phyloP scores from a whole-genome alignment of 148 eudicot genomes.

The Talinum fruticosum region DNA sequence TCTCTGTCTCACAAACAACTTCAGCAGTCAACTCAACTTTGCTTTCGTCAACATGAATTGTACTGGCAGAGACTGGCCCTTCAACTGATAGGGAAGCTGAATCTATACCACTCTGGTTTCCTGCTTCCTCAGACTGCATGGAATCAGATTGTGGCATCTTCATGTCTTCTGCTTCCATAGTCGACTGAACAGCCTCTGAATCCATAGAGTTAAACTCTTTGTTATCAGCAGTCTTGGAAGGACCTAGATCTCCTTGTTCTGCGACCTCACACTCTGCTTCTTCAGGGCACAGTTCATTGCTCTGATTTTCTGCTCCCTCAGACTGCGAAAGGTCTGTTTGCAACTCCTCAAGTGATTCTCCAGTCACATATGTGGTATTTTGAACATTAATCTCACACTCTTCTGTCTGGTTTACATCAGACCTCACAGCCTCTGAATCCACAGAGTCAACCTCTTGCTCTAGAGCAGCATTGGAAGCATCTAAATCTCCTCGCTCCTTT shows the following conservation, averaged over 20 bases:
- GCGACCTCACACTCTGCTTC: neutral
- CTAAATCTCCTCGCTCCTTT: conserved; percentile 14
- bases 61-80: neutral
- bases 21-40: conserved; percentile 19
- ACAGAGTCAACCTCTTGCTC: conserved; percentile 7
- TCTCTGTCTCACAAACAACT: conserved; percentile 21
- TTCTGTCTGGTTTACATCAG: neutral
- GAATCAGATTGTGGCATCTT: conserved; percentile 7
- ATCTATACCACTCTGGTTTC: conserved; percentile 2
- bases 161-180: conserved; percentile 20
- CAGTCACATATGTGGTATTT: neutral
- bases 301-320: too few relatives aligned
- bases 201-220: conserved; percentile 15
- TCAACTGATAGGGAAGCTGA: conserved; percentile 8
- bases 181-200: conserved; percentile 23
- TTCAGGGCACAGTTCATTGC: too few relatives aligned
- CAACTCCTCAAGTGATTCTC: too few relatives aligned
- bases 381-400: neutral
- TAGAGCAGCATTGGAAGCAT: conserved; percentile 1
- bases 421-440: neutral
- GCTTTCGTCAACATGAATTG: conserved; percentile 18
- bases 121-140: conserved; percentile 17
- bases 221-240: conserved; percentile 3
- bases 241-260: conserved; percentile 12
- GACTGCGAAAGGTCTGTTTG: too few relatives aligned